A percentile compares a stretch with the other conserved stretches of the same genome.
Conservation (phyloP, 495 filamentous ascomycete species). For the Daldinia loculata region DNA sequence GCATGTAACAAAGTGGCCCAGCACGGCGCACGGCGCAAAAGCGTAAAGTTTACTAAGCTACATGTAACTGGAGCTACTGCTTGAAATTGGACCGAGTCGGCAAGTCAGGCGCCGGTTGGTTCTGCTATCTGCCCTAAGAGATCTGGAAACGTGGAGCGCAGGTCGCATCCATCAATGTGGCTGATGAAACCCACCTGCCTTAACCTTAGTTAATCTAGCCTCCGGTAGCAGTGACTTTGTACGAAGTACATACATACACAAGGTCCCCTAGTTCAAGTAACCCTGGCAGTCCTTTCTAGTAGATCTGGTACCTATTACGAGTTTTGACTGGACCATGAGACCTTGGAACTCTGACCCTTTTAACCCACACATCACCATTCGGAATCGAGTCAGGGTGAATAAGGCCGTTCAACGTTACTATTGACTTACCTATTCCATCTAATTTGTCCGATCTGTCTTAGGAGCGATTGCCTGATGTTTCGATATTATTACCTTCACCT, state of each 20-base stretch:
- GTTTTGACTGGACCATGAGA: conserved; percentile 21
- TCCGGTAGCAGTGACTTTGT: not conserved
- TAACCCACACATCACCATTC: conserved; percentile 27
- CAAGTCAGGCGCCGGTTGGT: conserved; percentile 1
- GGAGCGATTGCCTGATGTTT: conserved; percentile 30
- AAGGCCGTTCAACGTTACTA: conserved; percentile 37
- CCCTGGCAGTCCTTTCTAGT: not conserved
- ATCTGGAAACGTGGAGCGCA: conserved; percentile 23
- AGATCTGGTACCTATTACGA: conserved; percentile 20
- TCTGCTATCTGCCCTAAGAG: not conserved
- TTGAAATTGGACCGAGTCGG: conserved; percentile 23
- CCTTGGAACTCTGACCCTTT: conserved; percentile 9
- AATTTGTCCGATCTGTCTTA: conserved; percentile 7
- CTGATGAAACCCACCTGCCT: conserved; percentile 2
- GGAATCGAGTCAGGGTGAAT: conserved; percentile 13
- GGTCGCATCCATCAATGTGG: conserved; percentile 15
- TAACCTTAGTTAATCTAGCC: conserved; percentile 1
- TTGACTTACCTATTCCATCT: conserved; percentile 24
- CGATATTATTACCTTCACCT: conserved; percentile 31
- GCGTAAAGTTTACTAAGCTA: not conserved
- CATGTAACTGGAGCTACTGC: conserved; percentile 9
- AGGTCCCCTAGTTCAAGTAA: not conserved
- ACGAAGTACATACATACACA: not conserved
- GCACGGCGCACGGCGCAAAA: not conserved
- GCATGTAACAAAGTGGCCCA: conserved; percentile 23